phyloP scores from a whole-genome alignment of 2,329 filamentous ascomycete species.

The Pseudogymnoascus destructans region DNA sequence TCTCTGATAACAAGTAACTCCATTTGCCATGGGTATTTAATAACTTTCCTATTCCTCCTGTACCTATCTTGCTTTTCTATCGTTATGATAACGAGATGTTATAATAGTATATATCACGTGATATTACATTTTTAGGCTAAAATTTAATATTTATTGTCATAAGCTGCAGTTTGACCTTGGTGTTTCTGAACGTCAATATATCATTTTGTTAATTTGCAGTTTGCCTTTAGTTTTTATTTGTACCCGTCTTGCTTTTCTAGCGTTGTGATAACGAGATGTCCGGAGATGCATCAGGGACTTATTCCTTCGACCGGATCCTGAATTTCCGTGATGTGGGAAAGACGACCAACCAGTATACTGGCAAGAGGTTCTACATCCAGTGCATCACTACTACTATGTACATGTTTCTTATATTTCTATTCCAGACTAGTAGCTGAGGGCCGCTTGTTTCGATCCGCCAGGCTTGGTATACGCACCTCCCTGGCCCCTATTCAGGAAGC shows the following conservation, averaged over 20 bases:
- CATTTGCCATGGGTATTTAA: background rate
- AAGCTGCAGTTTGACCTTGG: background rate
- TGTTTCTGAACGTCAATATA: background rate
- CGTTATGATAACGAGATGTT: background rate
- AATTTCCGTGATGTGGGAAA: constrained; percentile 69
- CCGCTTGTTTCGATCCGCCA: constrained; percentile 54
- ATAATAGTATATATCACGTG: background rate
- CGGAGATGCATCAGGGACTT: background rate
- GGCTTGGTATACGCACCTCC: constrained; percentile 34
- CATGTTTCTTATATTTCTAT: constrained; percentile 1
- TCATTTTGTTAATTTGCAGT: background rate
- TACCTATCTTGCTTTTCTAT: background rate
- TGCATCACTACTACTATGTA: background rate
- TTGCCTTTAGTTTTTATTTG: background rate
- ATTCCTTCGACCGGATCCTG: constrained; percentile 42
- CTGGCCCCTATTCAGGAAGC: background rate
- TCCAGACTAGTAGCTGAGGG: constrained; percentile 42
- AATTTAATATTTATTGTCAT: background rate
- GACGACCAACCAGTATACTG: constrained; percentile 48
- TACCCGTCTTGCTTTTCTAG: background rate
- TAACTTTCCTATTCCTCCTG: background rate
- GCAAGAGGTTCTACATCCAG: constrained; percentile 35
- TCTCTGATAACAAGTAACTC: background rate
- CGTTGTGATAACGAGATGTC: background rate
- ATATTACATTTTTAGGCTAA: background rate